Base-by-base conservation (phyloP, 768 basidiomycete genomes). In the Psilocybe sp. region DNA sequence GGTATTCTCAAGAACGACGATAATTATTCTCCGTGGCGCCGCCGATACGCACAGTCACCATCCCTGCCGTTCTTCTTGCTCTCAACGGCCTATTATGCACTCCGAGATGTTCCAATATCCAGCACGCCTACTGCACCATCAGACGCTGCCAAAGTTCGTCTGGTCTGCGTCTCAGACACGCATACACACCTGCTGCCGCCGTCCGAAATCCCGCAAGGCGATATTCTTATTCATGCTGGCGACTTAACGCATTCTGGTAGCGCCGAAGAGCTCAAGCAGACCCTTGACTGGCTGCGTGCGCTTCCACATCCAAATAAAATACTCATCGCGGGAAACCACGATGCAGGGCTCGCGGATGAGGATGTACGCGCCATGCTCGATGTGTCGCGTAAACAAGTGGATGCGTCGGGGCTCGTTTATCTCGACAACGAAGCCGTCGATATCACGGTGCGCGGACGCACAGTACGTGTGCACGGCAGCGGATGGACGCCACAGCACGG, bases 291-390 rank as follows among this genome's bases (percentile, higher is more conserved):
- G 70, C 56, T 67, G 5, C 7, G 13, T 4, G 28, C 4, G 3
- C 68, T 67, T 19, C 65, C 73, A 19, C 70, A 78, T 46, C 63
- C 56, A 0, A 47, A 70, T 60, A 78, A 76, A 45, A 34, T 76
- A 15, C 65, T 73, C 51, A 68, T 76, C 32, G 76, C 68, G 7
- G 76, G 76, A 1, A 76, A 77, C 50, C 76, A 74, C 57, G 74
- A 76, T 43, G n/a, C 28, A 1, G 45, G 50, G 10, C 65, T 75
- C 35, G 53, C 54, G 3, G 55, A 54, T 13, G 44, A 53, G 5
- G 54, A 61, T 15, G 55, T 60, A 34, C 28, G 46, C 19, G 39
- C 44, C 13, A 47, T 52, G 16, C 68, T 61, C 52, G 65, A 69
- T 13, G 37, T 49, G 5, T 28, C 23, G 3, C 23, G 23, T 7